Base-by-base conservation (phyloP, 352 stramenopile genomes). In the Phytopythium delawarense region DNA sequence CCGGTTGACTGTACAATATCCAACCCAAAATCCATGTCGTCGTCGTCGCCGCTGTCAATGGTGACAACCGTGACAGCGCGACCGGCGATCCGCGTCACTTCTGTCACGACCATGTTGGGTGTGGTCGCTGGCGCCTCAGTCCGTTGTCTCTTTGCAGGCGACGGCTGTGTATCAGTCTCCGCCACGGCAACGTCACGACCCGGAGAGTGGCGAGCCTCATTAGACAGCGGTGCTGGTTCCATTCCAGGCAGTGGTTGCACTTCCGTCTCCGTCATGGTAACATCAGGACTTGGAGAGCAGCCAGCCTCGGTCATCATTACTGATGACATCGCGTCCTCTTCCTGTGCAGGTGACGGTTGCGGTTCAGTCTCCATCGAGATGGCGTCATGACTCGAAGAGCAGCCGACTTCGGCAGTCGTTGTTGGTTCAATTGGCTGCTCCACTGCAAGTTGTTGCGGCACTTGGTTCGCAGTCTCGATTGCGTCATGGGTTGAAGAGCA, bases 21-120 rank as follows among this genome's bases (percentile, higher is more conserved):
- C 21, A 7, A 4, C 3, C 9, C 21, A 15, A 53, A 5, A 18
- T 32, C 23, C 46, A 53, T 53, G 11, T 53, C 46, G 46, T 56
- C 46, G 46, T 56, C 25, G 25, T 62, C 56, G 25, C 46, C 40
- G 30, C 16, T 35, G 20, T 62, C 25, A 45, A 52, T 23, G 1
- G 54, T 49, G 54, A 59, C 18, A 16, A 59, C 54, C 3, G n/a
- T 49, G 35, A 49, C 54, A 35, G 21, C n/a, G 20, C 18, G 21
- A 13, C 54, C 37, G 7, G 30, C 37, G 18, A 61, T 46, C 7
- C 8, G 18, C 25, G 23, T 30, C 25, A 51, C 55, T 32, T 50
- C 55, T 32, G 32, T 57, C 51, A 32, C 28, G 51, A 57, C 32
- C 32, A n/a, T 23, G 18, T 16, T 35, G 7, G 48, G 48, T 7